Evolutionary conservation across 2,329 filamentous ascomycete genomes (phyloP), one percentile per base, ranked within the genome.

Genomic region (Trichoderma simmonsii): DNA sequence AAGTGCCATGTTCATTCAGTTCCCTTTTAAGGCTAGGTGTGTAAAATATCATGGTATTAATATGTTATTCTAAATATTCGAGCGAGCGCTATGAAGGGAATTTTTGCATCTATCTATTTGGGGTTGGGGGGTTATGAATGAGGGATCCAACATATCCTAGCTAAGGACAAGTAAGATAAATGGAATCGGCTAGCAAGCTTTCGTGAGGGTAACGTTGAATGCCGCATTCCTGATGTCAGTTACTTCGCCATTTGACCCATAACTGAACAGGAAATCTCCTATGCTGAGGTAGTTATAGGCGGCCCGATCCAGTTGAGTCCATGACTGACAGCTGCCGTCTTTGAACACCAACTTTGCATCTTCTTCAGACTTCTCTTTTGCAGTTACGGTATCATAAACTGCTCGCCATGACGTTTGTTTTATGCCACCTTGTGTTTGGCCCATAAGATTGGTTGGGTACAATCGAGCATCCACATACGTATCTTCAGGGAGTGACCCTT

Each of bases 281-380:
- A 81, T 64, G 8, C 78, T 77, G 1, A 79, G 72, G 26, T 79
- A 79, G 43, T 80, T 75, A 74, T 81, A 82, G 8, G 78, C 76
- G 34, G 75, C 66, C 21, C 81, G 77, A 60, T 83, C 81, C 57
- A 79, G 73, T 64, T 71, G 65, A 7, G 76, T 74, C 80, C 80
- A 82, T 0, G 79, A 77, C 48, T 78, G 65, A 54, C 81, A 82
- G 12, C 74, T 73, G 1, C 75, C 77, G 9, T 80, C 73, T 26
- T 74, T 74, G 68, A 76, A 79, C 72, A 80, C 79, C 3, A 81
- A 57, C 11, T 71, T 11, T 6, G 56, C 73, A 0, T 81, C 77
- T 9, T 77, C 71, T 48, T 30, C 21, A 1, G 73, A 74, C 2
- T 76, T 70, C 3, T 71, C 18, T 11, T 76, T 73, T 0, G 74